Conservation (phyloP, 495 filamentous ascomycete genomes). For the Tuber magnatum region DNA sequence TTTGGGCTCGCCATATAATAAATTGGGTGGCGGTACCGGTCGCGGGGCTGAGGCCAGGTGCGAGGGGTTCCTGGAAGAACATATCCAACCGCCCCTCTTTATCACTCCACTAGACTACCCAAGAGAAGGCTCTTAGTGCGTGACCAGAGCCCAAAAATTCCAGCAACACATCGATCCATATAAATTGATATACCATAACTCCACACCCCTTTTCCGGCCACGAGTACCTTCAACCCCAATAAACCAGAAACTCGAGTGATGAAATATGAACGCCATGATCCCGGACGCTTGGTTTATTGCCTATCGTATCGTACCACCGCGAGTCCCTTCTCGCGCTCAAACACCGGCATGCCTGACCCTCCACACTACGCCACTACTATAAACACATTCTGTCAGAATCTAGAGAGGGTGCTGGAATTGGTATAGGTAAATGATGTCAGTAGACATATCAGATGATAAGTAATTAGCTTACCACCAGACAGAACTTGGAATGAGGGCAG, state of each 20-base stretch:
- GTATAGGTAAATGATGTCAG: too few species aligned
- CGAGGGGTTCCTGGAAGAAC: not conserved
- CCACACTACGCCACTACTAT: not conserved
- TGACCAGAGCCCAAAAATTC: not conserved
- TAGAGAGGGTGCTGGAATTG: too few species aligned
- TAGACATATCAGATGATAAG: too few species aligned
- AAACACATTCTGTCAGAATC: too few species aligned
- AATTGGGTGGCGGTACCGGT: not conserved
- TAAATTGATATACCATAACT: not conserved
- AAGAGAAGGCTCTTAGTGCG: not conserved
- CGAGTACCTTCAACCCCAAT: not conserved
- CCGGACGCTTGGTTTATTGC: not conserved
- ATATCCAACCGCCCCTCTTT: not conserved
- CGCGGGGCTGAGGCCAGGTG: not conserved
- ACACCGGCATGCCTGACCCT: not conserved
- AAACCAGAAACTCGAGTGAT: not conserved
- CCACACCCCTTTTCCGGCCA: not conserved
- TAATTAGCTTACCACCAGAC: too few species aligned
- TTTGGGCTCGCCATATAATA: not conserved
- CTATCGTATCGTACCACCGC: too few species aligned
- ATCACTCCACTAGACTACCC: not conserved
- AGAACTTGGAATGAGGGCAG: too few species aligned
- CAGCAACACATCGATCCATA: not conserved
- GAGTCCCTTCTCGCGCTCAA: not conserved
- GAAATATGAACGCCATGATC: not conserved